These are phyloP conservation scores for Austropuccinia psidii DNA, from an alignment of 1,284 basidiomycete species.

Conservation along the genomic window DNA sequence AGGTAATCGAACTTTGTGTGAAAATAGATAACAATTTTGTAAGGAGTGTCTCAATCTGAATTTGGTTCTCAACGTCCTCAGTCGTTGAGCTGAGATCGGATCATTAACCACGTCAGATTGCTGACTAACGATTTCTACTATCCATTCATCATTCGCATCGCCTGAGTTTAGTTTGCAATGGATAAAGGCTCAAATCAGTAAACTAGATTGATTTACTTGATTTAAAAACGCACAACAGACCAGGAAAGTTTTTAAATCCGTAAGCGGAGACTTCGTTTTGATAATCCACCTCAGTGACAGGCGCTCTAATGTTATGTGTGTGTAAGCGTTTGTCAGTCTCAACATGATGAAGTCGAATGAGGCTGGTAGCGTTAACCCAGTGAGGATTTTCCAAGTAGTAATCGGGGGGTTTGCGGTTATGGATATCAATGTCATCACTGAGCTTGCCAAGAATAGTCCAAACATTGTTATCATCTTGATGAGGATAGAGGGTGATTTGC, in stretches of 20 bases:
- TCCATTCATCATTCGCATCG: constrained; percentile 92
- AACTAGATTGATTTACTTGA: background rate
- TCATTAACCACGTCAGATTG: constrained; percentile 51
- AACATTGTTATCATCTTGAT: constrained; percentile 82
- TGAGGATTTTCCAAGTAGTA: constrained; percentile 14
- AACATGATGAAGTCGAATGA: constrained; percentile 76
- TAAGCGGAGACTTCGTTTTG: constrained; percentile 98
- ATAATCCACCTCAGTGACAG: constrained; percentile 96
- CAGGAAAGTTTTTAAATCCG: constrained; percentile 68
- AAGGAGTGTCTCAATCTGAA: constrained; percentile 79
- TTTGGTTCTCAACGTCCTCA: constrained; percentile 71
- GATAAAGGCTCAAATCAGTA: background rate
- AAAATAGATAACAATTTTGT: constrained; percentile 93
- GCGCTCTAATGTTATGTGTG: constrained; percentile 86
- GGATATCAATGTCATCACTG: constrained; percentile 56
- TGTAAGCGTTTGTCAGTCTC: constrained; percentile 78
- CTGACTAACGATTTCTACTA: constrained; percentile 69
- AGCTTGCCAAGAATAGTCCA: constrained; percentile 61
- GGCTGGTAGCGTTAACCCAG: constrained; percentile 57
- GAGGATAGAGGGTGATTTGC: constrained; percentile 96
- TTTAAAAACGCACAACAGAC: background rate
- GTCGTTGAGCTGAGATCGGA: constrained; percentile 59
- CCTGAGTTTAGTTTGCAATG: constrained; percentile 37
- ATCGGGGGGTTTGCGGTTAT: constrained; percentile 42
- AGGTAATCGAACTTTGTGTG: constrained; percentile 92